phyloP scores from a whole-genome alignment of 345 rosid genomes.

The Eutrema yunnanense region DNA sequence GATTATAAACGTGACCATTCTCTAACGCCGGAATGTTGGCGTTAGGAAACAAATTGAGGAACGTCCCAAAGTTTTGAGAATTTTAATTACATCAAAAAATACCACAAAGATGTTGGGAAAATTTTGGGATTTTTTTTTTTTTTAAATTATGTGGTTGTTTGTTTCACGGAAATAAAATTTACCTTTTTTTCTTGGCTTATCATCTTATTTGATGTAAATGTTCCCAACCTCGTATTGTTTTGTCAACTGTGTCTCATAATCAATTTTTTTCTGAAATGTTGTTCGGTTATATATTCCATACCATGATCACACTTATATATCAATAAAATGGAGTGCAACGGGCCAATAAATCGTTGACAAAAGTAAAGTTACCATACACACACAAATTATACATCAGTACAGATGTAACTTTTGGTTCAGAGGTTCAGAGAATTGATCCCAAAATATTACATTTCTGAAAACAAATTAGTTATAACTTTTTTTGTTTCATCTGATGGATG shows the following conservation, averaged over 20 bases:
- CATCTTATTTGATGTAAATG: constrained; percentile 11
- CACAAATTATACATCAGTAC: too few relatives aligned
- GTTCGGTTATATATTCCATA: background rate
- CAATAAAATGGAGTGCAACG: background rate
- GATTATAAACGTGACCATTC: constrained; percentile 78
- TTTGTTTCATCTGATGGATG: too few relatives aligned
- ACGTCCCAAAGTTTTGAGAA: background rate
- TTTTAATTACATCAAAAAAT: background rate
- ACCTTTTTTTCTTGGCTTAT: background rate
- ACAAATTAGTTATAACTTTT: too few relatives aligned
- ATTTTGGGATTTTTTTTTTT: background rate
- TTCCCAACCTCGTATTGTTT: background rate
- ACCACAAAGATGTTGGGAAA: background rate
- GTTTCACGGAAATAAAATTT: constrained; percentile 10
- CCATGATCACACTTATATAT: background rate
- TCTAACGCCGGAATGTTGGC: constrained; percentile 80
- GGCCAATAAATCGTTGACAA: background rate
- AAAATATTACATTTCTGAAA: too few relatives aligned
- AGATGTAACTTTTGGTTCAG: too few relatives aligned
- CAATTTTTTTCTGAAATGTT: background rate
- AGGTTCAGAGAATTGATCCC: too few relatives aligned
- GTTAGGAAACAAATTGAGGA: background rate
- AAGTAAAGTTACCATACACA: too few relatives aligned
- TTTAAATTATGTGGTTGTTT: background rate
- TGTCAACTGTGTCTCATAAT: background rate